Conservation (phyloP, 352 stramenopile genomes). For the Phytophthora fragariae region DNA sequence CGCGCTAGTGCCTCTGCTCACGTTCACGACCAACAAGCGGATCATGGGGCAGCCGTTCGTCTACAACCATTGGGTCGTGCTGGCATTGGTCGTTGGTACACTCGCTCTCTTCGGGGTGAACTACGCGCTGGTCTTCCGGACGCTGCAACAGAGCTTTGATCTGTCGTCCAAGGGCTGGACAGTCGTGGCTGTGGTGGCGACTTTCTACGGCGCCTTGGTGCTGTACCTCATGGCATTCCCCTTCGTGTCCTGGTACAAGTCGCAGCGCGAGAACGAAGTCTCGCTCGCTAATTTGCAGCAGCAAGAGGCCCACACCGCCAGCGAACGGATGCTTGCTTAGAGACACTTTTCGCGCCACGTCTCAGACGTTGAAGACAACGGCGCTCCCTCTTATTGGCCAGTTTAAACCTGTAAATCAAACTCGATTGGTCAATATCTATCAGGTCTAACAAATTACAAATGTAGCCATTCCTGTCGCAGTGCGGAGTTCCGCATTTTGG, state of each 20-base stretch:
- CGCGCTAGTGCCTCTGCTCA: conserved; percentile 83
- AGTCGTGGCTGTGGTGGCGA: conserved; percentile 13
- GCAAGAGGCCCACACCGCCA: neutral
- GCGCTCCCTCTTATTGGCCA: conserved; percentile 5
- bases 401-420: conserved; percentile 7
- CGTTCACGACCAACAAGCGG: conserved; percentile 66
- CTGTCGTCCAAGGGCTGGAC: conserved; percentile 31
- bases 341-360: conserved; percentile 15
- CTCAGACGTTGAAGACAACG: conserved; percentile 11
- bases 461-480: conserved; percentile 17
- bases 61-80: conserved; percentile 39
- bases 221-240: conserved; percentile 33
- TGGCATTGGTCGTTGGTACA: conserved; percentile 40
- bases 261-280: neutral
- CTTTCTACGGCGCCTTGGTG: conserved; percentile 28
- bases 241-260: conserved; percentile 30
- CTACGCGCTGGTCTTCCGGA: conserved; percentile 69
- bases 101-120: conserved; percentile 68
- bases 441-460: conserved; percentile 12
- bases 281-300: neutral
- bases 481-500: neutral
- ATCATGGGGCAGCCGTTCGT: conserved; percentile 66
- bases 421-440: conserved; percentile 20
- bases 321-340: neutral
- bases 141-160: conserved; percentile 45